Conservation (phyloP, 225 moss, liverwort and hornwort species). For the Lunularia cruciata region DNA sequence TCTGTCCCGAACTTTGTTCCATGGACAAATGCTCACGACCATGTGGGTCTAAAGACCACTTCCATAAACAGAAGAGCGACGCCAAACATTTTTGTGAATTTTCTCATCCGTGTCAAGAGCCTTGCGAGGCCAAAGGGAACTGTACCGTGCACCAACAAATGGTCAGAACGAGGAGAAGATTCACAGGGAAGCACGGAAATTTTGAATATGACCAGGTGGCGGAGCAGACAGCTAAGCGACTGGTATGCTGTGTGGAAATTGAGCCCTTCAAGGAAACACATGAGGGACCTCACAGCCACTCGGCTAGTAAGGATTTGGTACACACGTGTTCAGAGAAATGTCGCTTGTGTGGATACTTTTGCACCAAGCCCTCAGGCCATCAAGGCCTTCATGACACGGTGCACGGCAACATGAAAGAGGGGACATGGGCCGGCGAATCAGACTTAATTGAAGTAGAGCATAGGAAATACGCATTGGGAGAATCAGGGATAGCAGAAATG, state of each 20-base stretch:
- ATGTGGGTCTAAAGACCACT: slow-evolving; percentile 44
- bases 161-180: slow-evolving; percentile 37
- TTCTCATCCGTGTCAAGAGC: slow-evolving; percentile 41
- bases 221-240: slow-evolving; percentile 38
- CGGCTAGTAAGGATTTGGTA: slow-evolving; percentile 23
- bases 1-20: slow-evolving; percentile 43
- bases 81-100: slow-evolving; percentile 45
- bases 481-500: slow-evolving; percentile 52
- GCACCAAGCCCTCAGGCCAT: slow-evolving; percentile 39
- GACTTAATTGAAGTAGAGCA: slow-evolving; percentile 43
- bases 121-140: slow-evolving; percentile 48
- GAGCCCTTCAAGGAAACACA: slow-evolving; percentile 29
- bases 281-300: slow-evolving; percentile 37
- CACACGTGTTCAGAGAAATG: slow-evolving; percentile 49
- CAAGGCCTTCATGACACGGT: slow-evolving; percentile 38
- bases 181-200: slow-evolving; percentile 25
- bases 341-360: slow-evolving; percentile 45
- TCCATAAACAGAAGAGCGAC: slow-evolving; percentile 18
- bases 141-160: slow-evolving; percentile 56
- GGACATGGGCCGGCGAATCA: slow-evolving; percentile 32
- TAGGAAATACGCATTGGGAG: slow-evolving; percentile 47
- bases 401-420: slow-evolving; percentile 46
- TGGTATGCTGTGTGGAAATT: slow-evolving; percentile 42
- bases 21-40: slow-evolving; percentile 38
- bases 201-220: slow-evolving; percentile 45